Conservation (phyloP, 2,329 filamentous ascomycete genomes). For the Nannizzia gypsea region DNA sequence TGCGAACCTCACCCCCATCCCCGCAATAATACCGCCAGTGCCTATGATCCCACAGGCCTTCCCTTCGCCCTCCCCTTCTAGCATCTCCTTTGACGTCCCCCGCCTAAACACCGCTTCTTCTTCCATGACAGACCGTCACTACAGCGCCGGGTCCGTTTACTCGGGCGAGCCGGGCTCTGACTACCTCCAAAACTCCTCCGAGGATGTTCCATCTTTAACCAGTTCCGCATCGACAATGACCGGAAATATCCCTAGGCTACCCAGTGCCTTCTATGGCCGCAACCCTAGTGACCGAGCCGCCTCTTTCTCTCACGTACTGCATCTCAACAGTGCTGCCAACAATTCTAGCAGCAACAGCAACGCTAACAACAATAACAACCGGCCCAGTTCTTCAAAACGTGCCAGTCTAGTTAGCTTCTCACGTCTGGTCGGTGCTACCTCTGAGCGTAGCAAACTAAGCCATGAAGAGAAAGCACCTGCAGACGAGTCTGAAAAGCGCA, state of each 20-base stretch:
- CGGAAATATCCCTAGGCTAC: constrained; percentile 33
- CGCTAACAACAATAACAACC: constrained; percentile 25
- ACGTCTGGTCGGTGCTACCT: constrained; percentile 34
- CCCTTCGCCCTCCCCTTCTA: constrained; percentile 35
- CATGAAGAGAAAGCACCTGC: constrained; percentile 34
- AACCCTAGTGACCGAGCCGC: constrained; percentile 34
- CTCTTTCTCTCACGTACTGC: constrained; percentile 33
- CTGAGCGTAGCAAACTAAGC: constrained; percentile 35
- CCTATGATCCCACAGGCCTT: constrained; percentile 32
- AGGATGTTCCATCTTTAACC: constrained; percentile 40
- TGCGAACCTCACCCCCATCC: constrained; percentile 25
- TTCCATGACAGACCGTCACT: constrained; percentile 32
- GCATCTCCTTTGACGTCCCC: constrained; percentile 31
- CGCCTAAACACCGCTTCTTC: constrained; percentile 31
- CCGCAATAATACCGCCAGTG: constrained; percentile 21
- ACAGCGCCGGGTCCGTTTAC: constrained; percentile 21
- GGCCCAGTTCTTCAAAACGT: constrained; percentile 32
- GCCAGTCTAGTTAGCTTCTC: constrained; percentile 40
- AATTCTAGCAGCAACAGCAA: constrained; percentile 24
- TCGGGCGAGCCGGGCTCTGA: constrained; percentile 28
- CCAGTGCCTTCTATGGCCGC: constrained; percentile 27
- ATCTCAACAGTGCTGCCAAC: constrained; percentile 29
- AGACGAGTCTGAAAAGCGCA: constrained; percentile 30
- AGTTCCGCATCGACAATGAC: constrained; percentile 39
- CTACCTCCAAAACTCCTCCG: constrained; percentile 32